These are phyloP conservation scores for Chamaecrista fasciculata DNA, from an alignment of 306 rosid species.

Conservation along the genomic window DNA sequence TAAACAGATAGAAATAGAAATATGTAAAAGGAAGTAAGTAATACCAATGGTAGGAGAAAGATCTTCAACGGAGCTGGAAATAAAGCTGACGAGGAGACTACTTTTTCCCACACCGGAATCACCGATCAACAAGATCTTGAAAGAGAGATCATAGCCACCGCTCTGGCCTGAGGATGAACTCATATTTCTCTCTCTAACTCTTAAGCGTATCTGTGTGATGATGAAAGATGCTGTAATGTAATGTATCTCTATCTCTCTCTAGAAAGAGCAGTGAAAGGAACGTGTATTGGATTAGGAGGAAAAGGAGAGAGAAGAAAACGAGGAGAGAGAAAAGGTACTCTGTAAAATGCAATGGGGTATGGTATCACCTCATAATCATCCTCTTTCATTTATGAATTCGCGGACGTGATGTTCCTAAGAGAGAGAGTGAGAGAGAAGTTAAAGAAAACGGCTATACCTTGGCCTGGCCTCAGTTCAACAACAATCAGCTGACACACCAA, in stretches of 20 bases:
- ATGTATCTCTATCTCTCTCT: slow-evolving; percentile 26
- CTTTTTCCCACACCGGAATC: slow-evolving; percentile 98
- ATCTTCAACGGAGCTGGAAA: slow-evolving; percentile 63
- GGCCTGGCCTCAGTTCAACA: slow-evolving; percentile 30
- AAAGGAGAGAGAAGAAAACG: neutral
- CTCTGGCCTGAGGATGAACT: slow-evolving; percentile 81
- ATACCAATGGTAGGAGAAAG: slow-evolving; percentile 93
- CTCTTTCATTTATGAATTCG: slow-evolving; percentile 19
- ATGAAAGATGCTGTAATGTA: slow-evolving; percentile 23
- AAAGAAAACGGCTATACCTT: slow-evolving; percentile 50
- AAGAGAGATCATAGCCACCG: slow-evolving; percentile 78
- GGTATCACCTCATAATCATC: neutral
- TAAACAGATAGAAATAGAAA: neutral
- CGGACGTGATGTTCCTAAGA: neutral
- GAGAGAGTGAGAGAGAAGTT: slow-evolving; percentile 29
- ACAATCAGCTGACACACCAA: slow-evolving; percentile 32
- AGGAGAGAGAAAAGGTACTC: neutral
- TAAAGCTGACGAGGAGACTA: slow-evolving; percentile 85
- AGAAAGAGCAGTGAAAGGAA: slow-evolving; percentile 38
- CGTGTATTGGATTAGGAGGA: slow-evolving; percentile 22
- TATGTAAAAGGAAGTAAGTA: slow-evolving; percentile 14
- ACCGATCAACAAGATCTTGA: slow-evolving; percentile 93
- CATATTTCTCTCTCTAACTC: slow-evolving; percentile 37
- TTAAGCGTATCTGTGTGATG: slow-evolving; percentile 10
- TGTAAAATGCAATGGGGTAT: slow-evolving; percentile 19